phyloP scores from a whole-genome alignment of 2,329 filamentous ascomycete genomes.

The Pyrenophora teres region DNA sequence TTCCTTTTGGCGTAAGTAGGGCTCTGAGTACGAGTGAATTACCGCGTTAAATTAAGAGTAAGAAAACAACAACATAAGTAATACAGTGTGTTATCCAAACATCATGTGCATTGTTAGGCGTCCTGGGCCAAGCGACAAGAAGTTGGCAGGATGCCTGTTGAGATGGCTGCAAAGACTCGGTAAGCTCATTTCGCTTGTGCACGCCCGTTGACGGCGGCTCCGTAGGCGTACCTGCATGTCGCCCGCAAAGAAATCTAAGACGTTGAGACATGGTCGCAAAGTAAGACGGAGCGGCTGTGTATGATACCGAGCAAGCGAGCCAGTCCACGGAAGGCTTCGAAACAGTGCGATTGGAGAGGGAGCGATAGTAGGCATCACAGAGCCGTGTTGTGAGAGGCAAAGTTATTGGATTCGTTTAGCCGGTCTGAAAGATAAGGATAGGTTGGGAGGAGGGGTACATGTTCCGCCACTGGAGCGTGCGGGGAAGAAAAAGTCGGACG shows the following conservation, averaged over 20 bases:
- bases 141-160: constrained; percentile 28
- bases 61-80: too few species aligned
- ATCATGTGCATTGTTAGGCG: not conserved
- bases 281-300: not conserved
- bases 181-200: constrained; percentile 11
- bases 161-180: not conserved
- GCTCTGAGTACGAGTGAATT: too few species aligned
- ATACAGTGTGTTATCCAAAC: not conserved
- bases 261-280: constrained; percentile 6
- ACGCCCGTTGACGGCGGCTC: not conserved
- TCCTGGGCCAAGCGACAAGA: constrained; percentile 2
- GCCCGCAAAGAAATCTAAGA: constrained; percentile 3
- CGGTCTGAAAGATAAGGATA: constrained; percentile 2
- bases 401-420: constrained; percentile 11
- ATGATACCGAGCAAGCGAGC: constrained; percentile 12
- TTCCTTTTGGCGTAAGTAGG: too few species aligned
- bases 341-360: constrained; percentile 12
- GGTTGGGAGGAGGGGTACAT: not conserved
- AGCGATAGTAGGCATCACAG: not conserved
- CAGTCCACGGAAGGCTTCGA: constrained; percentile 7
- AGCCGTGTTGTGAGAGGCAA: not conserved
- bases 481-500: not conserved
- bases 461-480: constrained; percentile 1
- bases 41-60: too few species aligned
- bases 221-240: constrained; percentile 1